Evolutionary conservation across 1,139 yeast species (phyloP).

Genomic region (Diutina pseudorugosa): DNA sequence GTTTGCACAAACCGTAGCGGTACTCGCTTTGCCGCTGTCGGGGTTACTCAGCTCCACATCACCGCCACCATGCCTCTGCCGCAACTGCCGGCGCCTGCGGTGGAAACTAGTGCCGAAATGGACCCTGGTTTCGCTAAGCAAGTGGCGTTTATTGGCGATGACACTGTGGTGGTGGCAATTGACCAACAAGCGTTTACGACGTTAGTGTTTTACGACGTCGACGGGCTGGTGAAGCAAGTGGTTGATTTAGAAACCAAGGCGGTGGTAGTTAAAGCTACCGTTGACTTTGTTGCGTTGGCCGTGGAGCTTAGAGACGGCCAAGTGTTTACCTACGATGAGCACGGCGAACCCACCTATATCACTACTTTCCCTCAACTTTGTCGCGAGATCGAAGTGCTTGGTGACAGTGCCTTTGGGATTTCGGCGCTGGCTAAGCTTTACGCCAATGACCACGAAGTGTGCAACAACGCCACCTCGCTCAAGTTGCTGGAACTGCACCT

Average conservation of each 20-base stretch:
- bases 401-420: slow-evolving; percentile 30
- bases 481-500: slow-evolving; percentile 62
- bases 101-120: background rate
- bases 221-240: background rate
- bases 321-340: background rate
- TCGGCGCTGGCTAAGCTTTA: slow-evolving; percentile 64
- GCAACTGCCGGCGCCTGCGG: background rate
- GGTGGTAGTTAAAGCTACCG: background rate
- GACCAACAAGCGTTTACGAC: background rate
- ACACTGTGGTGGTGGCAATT: background rate
- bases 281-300: background rate
- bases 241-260: background rate
- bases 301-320: background rate
- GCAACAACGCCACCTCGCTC: slow-evolving; percentile 75
- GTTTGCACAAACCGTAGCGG: slow-evolving; percentile 56
- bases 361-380: background rate
- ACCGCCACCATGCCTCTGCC: background rate
- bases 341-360: background rate
- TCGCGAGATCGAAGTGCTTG: background rate
- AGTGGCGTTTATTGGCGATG: background rate
- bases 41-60: background rate
- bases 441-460: slow-evolving; percentile 49
- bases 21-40: slow-evolving; percentile 34
- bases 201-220: background rate
- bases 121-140: slow-evolving; percentile 1